Base-by-base conservation (phyloP, 2,329 filamentous ascomycete species). In the Calonectria pseudoturangicola region DNA sequence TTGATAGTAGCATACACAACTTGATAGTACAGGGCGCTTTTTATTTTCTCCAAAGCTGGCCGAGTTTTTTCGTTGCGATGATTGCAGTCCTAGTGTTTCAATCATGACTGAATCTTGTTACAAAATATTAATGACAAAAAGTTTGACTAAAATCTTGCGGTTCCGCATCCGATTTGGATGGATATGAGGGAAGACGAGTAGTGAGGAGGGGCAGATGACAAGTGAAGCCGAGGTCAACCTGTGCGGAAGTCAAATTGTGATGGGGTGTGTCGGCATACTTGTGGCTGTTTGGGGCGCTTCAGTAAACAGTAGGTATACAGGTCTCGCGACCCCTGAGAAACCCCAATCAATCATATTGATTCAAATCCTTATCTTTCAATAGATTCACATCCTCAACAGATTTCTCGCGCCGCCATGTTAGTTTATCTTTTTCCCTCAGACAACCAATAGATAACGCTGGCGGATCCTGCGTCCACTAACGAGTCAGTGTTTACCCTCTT, bases 361-460 rank as follows among this genome's bases (percentile, higher is more conserved):
- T 41, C 16, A 36, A 39, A 41, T 60, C 7, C 54, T 60, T 60
- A 60, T 60, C 54, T 60, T 18, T 60, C 13, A 21, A n/a, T 25
- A 13, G n/a, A 18, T 5, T n/a, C 15, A 48, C 21, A 15, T 16
- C 16, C 33, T 39, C 21, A 27, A 41, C 54, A 39, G n/a, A 39
- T 36, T 58, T 47, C 9, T 25, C 5, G 45, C 21, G 15, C 30
- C 27, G 25, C 12, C 12, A 41, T 60, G 18, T 43, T 18, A 27
- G 54, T 60, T 41, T 60, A 60, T 60, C 54, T 60, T 39, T 25
- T 10, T 7, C 54, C 21, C 21, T 30, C 33, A 58, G 30, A 58
- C n/a, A 36, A 21, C 13, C n/a, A 13, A 41, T 60, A 60, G 54
- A 60, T 60, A 60, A 60, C 21, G 21, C 33, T 60, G 21, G 54